Conservation (phyloP, 345 rosid genomes). For the Acer negundo region DNA sequence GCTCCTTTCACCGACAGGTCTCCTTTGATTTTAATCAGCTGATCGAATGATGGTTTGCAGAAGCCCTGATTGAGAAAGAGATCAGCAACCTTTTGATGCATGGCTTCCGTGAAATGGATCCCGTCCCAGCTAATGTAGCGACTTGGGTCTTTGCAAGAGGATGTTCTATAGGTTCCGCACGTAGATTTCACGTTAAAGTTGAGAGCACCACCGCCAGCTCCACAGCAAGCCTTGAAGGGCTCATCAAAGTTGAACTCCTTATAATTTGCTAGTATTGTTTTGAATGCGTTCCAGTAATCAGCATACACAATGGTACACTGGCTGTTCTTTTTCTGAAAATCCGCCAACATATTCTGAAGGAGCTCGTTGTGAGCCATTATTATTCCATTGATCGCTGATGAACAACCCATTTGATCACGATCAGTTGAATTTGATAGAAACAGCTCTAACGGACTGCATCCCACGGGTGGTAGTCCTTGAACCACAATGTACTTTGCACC, state of each 20-base stretch:
- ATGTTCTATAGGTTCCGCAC: conserved; percentile 32
- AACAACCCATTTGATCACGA: conserved; percentile 38
- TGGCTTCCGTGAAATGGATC: conserved; percentile 47
- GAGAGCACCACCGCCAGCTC: conserved; percentile 32
- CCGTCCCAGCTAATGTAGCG: conserved; percentile 46
- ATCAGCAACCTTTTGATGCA: conserved; percentile 28
- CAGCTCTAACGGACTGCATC: conserved; percentile 40
- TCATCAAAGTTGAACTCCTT: conserved; percentile 29
- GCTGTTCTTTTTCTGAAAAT: conserved; percentile 12
- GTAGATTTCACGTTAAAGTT: conserved; percentile 37
- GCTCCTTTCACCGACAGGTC: background rate
- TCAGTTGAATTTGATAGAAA: conserved; percentile 12
- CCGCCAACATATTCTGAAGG: conserved; percentile 32
- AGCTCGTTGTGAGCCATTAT: conserved; percentile 37
- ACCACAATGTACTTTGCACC: conserved; percentile 48
- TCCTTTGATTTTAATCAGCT: conserved; percentile 17
- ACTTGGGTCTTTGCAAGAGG: conserved; percentile 29
- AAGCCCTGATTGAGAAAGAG: conserved; percentile 38
- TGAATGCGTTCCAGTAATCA: conserved; percentile 37
- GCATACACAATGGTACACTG: conserved; percentile 30
- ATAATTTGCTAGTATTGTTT: conserved; percentile 22
- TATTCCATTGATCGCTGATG: conserved; percentile 23
- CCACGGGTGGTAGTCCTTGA: conserved; percentile 49
- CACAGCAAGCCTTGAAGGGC: conserved; percentile 46
- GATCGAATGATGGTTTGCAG: conserved; percentile 33